phyloP scores from a whole-genome alignment of 768 basidiomycete species.

The Sutorius australiensis region DNA sequence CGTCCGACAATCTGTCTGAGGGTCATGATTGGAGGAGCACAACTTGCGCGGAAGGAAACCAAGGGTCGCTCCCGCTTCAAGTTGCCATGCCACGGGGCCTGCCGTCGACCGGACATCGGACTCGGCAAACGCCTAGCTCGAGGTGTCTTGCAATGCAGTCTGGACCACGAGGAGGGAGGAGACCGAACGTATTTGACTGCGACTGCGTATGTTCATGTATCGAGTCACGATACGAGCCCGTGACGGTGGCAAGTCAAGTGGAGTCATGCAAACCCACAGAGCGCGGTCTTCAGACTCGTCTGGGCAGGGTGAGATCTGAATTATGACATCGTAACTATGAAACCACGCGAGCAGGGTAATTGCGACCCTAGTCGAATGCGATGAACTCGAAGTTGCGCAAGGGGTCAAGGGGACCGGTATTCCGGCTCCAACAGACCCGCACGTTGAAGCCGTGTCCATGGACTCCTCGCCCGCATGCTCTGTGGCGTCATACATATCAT shows the following conservation, averaged over 20 bases:
- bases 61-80: background rate
- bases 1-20: background rate
- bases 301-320: background rate
- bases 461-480: background rate
- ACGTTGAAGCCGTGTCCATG: background rate
- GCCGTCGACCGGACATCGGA: background rate
- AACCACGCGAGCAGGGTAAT: background rate
- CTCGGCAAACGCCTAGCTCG: background rate
- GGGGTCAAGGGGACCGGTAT: background rate
- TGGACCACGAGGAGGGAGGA: background rate
- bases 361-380: background rate
- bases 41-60: background rate
- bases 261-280: background rate
- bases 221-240: background rate
- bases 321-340: background rate
- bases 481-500: background rate
- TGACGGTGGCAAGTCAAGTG: background rate
- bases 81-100: background rate
- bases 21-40: background rate
- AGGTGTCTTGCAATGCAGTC: background rate
- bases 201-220: background rate
- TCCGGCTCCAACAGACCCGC: slow-evolving; percentile 1
- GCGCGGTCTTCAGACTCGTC: background rate
- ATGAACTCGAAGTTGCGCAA: background rate
- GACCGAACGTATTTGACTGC: background rate